These are phyloP conservation scores for Penicillium sp. DNA, from an alignment of 2,329 filamentous ascomycete genomes.

Conservation along the genomic window DNA sequence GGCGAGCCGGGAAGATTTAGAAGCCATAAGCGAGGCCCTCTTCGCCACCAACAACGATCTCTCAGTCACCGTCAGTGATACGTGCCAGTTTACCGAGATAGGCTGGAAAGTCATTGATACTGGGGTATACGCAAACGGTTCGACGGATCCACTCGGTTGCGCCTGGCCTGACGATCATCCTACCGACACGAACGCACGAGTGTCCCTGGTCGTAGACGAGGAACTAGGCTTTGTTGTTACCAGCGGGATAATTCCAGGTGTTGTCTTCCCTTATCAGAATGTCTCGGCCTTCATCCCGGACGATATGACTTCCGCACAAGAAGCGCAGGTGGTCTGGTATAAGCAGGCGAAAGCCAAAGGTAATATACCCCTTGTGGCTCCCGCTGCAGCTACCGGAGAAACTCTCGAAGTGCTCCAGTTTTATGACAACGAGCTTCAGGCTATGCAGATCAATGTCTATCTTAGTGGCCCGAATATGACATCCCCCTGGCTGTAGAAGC, in stretches of 20 bases:
- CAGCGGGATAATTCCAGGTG: slow-evolving; percentile 7
- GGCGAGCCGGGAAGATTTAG: neutral
- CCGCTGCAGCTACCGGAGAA: slow-evolving; percentile 5
- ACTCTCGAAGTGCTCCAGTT: slow-evolving; percentile 12
- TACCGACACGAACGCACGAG: slow-evolving; percentile 5
- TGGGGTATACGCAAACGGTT: slow-evolving; percentile 5
- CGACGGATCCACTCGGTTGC: slow-evolving; percentile 3
- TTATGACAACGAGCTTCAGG: slow-evolving; percentile 9
- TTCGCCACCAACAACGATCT: neutral
- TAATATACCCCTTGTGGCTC: neutral
- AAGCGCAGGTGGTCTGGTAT: slow-evolving; percentile 10
- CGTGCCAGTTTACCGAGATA: slow-evolving; percentile 9
- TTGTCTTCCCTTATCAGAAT: slow-evolving; percentile 11
- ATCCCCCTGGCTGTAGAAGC: slow-evolving; percentile 5
- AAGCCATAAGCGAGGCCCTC: slow-evolving; percentile 4
- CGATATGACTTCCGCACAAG: slow-evolving; percentile 4
- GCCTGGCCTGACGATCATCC: slow-evolving; percentile 7
- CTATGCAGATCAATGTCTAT: slow-evolving; percentile 13
- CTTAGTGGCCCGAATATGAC: slow-evolving; percentile 10
- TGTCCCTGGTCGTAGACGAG: slow-evolving; percentile 8
- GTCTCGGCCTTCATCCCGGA: slow-evolving; percentile 14
- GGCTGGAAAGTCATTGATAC: slow-evolving; percentile 11
- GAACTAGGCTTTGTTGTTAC: slow-evolving; percentile 11
- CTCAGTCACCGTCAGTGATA: neutral
- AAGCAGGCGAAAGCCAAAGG: neutral